Conservation (phyloP, 805 yeast genomes). For the Starmerella roubikii region DNA sequence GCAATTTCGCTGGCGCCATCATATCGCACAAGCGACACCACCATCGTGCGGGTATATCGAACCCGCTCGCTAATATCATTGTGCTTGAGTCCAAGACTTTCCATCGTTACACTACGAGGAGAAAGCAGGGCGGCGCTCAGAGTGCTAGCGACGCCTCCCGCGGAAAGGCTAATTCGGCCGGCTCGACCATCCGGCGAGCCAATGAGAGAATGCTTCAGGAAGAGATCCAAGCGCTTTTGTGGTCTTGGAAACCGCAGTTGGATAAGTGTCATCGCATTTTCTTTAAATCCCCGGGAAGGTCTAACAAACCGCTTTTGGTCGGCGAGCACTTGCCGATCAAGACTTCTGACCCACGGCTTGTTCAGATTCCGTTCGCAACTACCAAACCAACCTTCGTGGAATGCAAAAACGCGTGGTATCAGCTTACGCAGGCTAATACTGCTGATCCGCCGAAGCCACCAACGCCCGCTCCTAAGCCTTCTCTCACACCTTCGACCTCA, state of each 20-base stretch:
- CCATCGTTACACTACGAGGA: conserved; percentile 88
- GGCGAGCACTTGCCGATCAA: conserved; percentile 45
- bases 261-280: conserved; percentile 55
- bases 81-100: conserved; percentile 68
- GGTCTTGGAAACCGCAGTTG: conserved; percentile 46
- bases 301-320: conserved; percentile 48
- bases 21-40: conserved; percentile 50
- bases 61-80: conserved; percentile 32
- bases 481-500: background rate
- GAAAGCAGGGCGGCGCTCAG: conserved; percentile 97
- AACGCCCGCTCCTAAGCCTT: background rate
- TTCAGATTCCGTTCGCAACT: conserved; percentile 76
- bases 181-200: conserved; percentile 75
- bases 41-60: conserved; percentile 40
- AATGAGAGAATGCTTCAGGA: conserved; percentile 71
- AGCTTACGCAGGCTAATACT: conserved; percentile 46
- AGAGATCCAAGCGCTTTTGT: conserved; percentile 61
- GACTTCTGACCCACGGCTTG: conserved; percentile 47
- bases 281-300: conserved; percentile 65
- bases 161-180: conserved; percentile 95
- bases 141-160: conserved; percentile 80
- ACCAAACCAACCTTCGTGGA: conserved; percentile 73
- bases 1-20: conserved; percentile 95
- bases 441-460: conserved; percentile 42
- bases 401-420: conserved; percentile 71